These are phyloP conservation scores for Tolypocladium guangdongense DNA, from an alignment of 2,329 filamentous ascomycete species.

Conservation along the genomic window DNA sequence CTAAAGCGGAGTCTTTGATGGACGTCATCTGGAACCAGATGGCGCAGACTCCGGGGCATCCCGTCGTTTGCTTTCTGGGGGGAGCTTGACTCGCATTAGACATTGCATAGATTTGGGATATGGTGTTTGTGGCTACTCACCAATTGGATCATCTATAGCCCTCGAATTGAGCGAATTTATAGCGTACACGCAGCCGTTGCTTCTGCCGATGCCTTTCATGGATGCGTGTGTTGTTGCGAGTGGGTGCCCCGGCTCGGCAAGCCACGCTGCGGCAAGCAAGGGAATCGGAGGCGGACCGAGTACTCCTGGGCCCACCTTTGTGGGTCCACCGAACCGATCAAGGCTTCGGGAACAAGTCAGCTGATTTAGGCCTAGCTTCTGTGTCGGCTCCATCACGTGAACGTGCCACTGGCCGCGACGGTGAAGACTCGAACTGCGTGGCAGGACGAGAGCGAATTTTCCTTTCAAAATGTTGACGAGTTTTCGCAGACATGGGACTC, in stretches of 20 bases:
- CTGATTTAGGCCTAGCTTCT: not conserved
- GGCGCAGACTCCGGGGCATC: not conserved
- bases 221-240: not conserved
- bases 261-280: not conserved
- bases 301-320: not conserved
- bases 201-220: not conserved
- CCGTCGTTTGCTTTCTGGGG: not conserved
- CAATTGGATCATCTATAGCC: not conserved
- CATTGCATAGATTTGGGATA: not conserved
- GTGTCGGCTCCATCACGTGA: not conserved
- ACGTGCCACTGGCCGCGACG: not conserved
- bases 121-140: not conserved
- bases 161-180: not conserved
- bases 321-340: not conserved
- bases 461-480: not conserved
- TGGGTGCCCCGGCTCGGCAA: not conserved
- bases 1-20: not conserved
- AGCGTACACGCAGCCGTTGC: not conserved
- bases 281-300: not conserved
- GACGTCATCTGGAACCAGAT: not conserved
- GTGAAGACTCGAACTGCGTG: not conserved
- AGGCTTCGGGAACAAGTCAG: not conserved
- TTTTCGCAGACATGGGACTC: not conserved
- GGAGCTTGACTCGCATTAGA: not conserved
- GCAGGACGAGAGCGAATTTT: not conserved